These are phyloP conservation scores for Botrytis medusae DNA, from an alignment of 2,329 filamentous ascomycete genomes.

Conservation along the genomic window DNA sequence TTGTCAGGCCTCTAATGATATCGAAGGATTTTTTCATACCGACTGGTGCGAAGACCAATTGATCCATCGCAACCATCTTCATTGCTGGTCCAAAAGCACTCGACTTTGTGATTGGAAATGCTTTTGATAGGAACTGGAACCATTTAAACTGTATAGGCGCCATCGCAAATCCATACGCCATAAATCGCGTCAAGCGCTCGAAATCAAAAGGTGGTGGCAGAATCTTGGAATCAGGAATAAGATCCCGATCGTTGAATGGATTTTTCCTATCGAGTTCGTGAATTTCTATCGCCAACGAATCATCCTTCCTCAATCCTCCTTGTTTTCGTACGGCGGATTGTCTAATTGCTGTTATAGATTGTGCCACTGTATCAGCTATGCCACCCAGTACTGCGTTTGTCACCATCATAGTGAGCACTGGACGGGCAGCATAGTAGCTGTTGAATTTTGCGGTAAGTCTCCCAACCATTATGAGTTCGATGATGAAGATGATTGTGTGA, in stretches of 20 bases:
- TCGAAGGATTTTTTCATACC: slow-evolving; percentile 49
- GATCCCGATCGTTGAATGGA: slow-evolving; percentile 61
- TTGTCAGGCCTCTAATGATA: neutral
- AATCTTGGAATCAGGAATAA: slow-evolving; percentile 62
- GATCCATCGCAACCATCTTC: slow-evolving; percentile 89
- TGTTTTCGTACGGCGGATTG: slow-evolving; percentile 64
- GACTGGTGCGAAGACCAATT: slow-evolving; percentile 88
- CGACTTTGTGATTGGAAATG: slow-evolving; percentile 82
- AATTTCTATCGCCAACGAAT: slow-evolving; percentile 81
- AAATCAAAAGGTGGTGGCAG: slow-evolving; percentile 90
- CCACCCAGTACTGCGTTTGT: slow-evolving; percentile 95
- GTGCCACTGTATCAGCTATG: slow-evolving; percentile 93
- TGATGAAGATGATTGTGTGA: slow-evolving; percentile 78
- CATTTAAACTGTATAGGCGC: slow-evolving; percentile 93
- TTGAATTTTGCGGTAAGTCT: slow-evolving; percentile 87
- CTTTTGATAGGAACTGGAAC: slow-evolving; percentile 80
- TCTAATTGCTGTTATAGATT: slow-evolving; percentile 83
- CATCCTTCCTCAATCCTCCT: slow-evolving; percentile 57
- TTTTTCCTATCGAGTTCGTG: slow-evolving; percentile 83
- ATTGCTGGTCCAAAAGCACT: slow-evolving; percentile 73
- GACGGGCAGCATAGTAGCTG: slow-evolving; percentile 86
- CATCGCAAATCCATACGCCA: slow-evolving; percentile 97
- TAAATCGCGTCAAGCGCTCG: slow-evolving; percentile 89
- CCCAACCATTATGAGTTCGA: slow-evolving; percentile 85
- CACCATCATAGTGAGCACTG: slow-evolving; percentile 98